Evolutionary conservation across 257 asterid species (phyloP).

Genomic region (Rehmannia glutinosa): DNA sequence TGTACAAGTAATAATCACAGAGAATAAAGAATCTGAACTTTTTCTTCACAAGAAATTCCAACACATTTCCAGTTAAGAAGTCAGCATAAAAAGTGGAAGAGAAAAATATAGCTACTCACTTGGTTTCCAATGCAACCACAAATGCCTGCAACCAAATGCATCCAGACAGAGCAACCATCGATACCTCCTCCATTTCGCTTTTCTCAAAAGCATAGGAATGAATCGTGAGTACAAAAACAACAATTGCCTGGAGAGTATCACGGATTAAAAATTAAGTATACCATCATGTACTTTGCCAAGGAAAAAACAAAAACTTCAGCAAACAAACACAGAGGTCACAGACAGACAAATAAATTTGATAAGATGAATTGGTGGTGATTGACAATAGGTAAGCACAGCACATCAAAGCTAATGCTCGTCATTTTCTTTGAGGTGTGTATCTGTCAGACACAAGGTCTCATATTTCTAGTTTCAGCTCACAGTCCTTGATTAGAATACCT

Average conservation of each 20-base stretch:
- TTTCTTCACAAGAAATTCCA: neutral
- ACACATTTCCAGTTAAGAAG: neutral
- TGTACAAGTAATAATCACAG: neutral
- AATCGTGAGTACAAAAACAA: slow-evolving; percentile 81
- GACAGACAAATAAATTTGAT: neutral
- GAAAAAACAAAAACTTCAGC: slow-evolving; percentile 7
- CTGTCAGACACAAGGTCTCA: neutral
- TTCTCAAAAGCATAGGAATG: slow-evolving; percentile 86
- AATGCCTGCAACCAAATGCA: slow-evolving; percentile 99
- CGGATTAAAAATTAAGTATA: neutral
- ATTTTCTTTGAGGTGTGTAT: neutral
- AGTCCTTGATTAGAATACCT: neutral
- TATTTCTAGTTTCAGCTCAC: neutral
- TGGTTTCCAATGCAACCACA: slow-evolving; percentile 91
- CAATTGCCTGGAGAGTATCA: slow-evolving; percentile 74
- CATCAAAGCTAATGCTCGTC: neutral
- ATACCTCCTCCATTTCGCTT: slow-evolving; percentile 97
- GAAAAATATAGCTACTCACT: slow-evolving; percentile 48
- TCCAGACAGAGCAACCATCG: slow-evolving; percentile 97
- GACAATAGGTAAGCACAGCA: neutral
- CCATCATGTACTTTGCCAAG: slow-evolving; percentile 5
- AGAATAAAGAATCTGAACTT: neutral
- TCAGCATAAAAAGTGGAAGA: slow-evolving; percentile 15
- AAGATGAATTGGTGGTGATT: neutral
- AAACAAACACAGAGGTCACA: neutral